Evolutionary conservation across 257 asterid genomes (phyloP).

Genomic region (Solanum tarijense): DNA sequence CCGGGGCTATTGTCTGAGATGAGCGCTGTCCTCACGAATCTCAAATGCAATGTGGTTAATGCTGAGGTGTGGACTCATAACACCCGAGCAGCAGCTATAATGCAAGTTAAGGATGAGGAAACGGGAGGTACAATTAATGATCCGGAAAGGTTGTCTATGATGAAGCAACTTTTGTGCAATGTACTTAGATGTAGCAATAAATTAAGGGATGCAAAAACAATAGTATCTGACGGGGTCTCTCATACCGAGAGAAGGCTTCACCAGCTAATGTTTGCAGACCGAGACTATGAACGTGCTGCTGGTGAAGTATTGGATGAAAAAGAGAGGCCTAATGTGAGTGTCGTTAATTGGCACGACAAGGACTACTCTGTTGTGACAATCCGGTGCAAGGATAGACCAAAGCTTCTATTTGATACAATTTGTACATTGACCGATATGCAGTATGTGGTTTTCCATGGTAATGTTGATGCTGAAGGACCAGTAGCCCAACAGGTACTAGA

Average conservation of each 20-base stretch:
- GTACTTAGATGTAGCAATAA: conserved; percentile 62
- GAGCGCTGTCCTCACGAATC: conserved; percentile 64
- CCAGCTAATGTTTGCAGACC: conserved; percentile 68
- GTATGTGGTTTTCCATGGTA: conserved; percentile 57
- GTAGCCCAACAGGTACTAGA: conserved; percentile 45
- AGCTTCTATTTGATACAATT: conserved; percentile 53
- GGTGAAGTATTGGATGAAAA: conserved; percentile 2
- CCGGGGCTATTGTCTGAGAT: conserved; percentile 84
- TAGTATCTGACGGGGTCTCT: conserved; percentile 43
- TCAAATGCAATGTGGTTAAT: conserved; percentile 64
- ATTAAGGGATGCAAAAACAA: conserved; percentile 55
- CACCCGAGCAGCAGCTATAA: conserved; percentile 70
- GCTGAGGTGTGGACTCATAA: conserved; percentile 90
- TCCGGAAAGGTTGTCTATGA: conserved; percentile 35
- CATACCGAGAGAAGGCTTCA: conserved; percentile 74
- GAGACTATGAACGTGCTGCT: conserved; percentile 37
- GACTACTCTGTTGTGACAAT: conserved; percentile 41
- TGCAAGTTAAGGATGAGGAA: conserved; percentile 59
- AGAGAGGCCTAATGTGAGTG: conserved; percentile 27
- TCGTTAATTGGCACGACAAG: conserved; percentile 36
- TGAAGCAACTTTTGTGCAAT: conserved; percentile 52
- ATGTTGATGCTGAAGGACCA: conserved; percentile 40
- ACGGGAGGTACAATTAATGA: conserved; percentile 41
- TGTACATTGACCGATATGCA: conserved; percentile 68
- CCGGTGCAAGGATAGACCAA: conserved; percentile 51